Conservation (phyloP, 2,329 filamentous ascomycete species). For the Nothopassalora personata region DNA sequence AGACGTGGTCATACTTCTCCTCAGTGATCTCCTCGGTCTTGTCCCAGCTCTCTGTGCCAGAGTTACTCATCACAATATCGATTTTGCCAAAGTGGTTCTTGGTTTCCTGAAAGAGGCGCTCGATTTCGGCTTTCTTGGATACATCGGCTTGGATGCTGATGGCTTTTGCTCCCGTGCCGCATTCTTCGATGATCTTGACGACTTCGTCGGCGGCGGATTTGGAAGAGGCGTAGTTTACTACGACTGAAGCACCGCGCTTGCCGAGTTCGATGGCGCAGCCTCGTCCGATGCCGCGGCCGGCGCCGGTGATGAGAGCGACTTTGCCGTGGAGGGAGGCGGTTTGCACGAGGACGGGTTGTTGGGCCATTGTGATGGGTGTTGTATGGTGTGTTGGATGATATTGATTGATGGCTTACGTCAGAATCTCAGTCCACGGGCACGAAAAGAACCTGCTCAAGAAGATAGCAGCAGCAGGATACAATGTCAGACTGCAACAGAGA, state of each 20-base stretch:
- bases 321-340: constrained; percentile 49
- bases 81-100: constrained; percentile 40
- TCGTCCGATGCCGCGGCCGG: constrained; percentile 61
- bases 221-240: constrained; percentile 61
- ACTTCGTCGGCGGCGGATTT: constrained; percentile 47
- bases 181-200: constrained; percentile 41
- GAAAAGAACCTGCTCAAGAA: not conserved
- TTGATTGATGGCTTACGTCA: not conserved
- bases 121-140: constrained; percentile 51
- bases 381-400: not conserved
- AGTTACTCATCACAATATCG: constrained; percentile 50
- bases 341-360: constrained; percentile 37
- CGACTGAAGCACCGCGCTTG: constrained; percentile 57
- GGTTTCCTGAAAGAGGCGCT: constrained; percentile 48
- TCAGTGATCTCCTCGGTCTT: constrained; percentile 63
- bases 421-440: not conserved
- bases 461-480: not conserved
- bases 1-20: constrained; percentile 67
- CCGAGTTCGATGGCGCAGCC: constrained; percentile 64
- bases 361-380: constrained; percentile 22
- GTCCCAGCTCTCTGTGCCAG: constrained; percentile 61
- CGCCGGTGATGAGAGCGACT: constrained; percentile 59
- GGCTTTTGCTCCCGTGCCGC: constrained; percentile 47
- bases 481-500: not conserved
- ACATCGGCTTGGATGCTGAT: constrained; percentile 58